Conservation (phyloP, 345 rosid genomes). For the Pseudoturritis turrita region DNA sequence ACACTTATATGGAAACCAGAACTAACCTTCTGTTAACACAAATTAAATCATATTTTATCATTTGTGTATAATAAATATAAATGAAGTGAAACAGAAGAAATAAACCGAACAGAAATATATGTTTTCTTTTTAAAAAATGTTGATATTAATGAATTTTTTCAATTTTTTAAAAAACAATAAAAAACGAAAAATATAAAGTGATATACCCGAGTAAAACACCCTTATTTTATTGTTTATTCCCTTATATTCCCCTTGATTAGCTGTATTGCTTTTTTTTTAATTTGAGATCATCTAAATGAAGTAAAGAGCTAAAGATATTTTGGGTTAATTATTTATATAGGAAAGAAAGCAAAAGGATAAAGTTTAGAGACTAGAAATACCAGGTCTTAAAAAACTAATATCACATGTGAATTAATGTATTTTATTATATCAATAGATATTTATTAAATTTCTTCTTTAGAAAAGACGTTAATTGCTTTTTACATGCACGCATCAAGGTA, state of each 20-base stretch:
- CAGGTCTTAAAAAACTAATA: not conserved
- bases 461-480: conserved; percentile 9
- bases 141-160: not conserved
- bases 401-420: conserved; percentile 11
- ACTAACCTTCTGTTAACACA: not conserved
- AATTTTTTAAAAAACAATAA: too few relatives aligned
- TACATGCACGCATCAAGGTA: conserved; percentile 18
- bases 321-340: not conserved
- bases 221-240: not conserved
- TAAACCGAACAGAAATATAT: not conserved
- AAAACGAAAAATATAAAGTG: not conserved
- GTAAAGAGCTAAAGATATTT: not conserved
- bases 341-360: not conserved
- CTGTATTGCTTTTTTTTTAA: not conserved
- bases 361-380: not conserved
- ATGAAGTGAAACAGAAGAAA: not conserved
- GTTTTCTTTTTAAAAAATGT: not conserved
- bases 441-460: conserved; percentile 9
- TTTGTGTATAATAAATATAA: not conserved
- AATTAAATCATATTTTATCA: not conserved
- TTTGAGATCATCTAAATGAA: not conserved
- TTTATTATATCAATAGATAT: not conserved
- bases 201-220: not conserved
- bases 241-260: not conserved
- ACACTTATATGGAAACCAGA: not conserved